phyloP scores from a whole-genome alignment of 345 rosid genomes.

The Linum lewisii region DNA sequence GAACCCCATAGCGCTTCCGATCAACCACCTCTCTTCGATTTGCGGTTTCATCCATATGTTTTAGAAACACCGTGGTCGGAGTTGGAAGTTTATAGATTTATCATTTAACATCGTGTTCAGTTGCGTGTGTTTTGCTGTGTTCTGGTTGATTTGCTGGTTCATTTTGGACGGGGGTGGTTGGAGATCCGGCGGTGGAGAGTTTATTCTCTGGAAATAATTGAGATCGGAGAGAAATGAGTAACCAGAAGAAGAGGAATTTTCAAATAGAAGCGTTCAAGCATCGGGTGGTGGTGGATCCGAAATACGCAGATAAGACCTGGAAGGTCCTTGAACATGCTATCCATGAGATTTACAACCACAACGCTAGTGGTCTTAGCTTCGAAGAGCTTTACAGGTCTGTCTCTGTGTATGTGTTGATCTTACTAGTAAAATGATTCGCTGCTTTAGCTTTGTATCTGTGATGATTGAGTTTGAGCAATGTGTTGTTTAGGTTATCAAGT shows the following conservation, averaged over 20 bases:
- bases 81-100: neutral
- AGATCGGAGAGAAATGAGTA: slow-evolving; percentile 43
- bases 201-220: neutral
- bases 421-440: neutral
- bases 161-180: neutral
- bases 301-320: slow-evolving; percentile 96
- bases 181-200: neutral
- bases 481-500: neutral
- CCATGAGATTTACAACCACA: slow-evolving; percentile 96
- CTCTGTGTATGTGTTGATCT: neutral
- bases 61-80: neutral
- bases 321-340: slow-evolving; percentile 95
- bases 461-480: neutral
- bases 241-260: slow-evolving; percentile 94
- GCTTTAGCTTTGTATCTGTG: neutral
- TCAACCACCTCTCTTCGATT: neutral
- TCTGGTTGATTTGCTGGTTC: too few species aligned
- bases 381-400: slow-evolving; percentile 91
- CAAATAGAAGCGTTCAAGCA: slow-evolving; percentile 99
- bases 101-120: neutral
- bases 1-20: neutral
- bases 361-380: slow-evolving; percentile 94
- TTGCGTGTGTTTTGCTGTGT: neutral
- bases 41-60: neutral
- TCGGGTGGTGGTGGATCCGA: slow-evolving; percentile 95